Evolutionary conservation across 2,329 filamentous ascomycete species (phyloP), one percentile per base, ranked within the genome.

Genomic region (Cladosporium sp.): DNA sequence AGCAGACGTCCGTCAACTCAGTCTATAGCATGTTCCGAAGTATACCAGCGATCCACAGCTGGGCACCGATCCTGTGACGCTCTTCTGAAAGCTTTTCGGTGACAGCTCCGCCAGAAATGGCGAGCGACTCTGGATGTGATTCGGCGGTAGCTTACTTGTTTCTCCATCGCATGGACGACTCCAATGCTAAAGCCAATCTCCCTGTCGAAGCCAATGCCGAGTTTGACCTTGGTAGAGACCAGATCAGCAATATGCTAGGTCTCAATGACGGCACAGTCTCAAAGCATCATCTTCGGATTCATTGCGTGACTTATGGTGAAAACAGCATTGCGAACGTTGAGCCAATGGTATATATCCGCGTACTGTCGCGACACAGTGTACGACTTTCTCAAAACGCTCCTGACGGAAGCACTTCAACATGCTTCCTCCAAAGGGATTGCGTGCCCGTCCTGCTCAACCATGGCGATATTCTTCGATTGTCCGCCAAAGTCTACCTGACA

Each of bases 301-400:
- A 77, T 60, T 78, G 76, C 62, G 71, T 80, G 48, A 55, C 77
- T 1, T 80, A 75, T 58, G 77, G 77, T 34, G 69, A 75, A 56
- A 65, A 72, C 24, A 64, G 66, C 13, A 56, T 66, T 22, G 61
- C 62, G 1, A 50, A 61, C 4, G 70, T 78, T 10, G 65, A 72
- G 3, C 77, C 78, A 4, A 71, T 80, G 56, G 71, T 81, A 2
- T 81, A 80, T 61, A 73, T 71, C 13, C 72, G 76, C 37, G 74
- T 78, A 53, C 49, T 78, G 2, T 81, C 78, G 0, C 68, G 67
- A 35, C 79, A 80, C 58, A 69, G 74, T 6, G 75, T 76, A 15
- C 40, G 32, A 20, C 15, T 58, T 15, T 36, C 35, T 20, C 28
- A 48, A 22, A 24, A 19, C 22, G 22, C 15, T 15, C 40, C 45